Conservation (phyloP, 305 asterid genomes). For the Salvia sclarea region DNA sequence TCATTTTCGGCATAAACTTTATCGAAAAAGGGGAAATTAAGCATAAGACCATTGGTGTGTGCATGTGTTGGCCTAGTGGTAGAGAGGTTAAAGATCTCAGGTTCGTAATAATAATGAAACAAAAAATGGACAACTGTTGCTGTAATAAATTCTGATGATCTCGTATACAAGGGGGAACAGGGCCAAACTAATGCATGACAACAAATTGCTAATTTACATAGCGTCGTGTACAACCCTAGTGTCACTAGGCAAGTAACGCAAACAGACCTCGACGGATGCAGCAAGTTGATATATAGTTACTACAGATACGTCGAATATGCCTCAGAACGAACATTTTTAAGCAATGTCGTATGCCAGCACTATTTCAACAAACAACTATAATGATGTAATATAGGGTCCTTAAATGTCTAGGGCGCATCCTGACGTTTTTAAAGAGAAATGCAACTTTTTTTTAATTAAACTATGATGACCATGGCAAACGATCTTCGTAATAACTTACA, state of each 20-base stretch:
- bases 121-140: neutral
- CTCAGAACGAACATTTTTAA: neutral
- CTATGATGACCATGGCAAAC: neutral
- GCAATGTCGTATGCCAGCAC: neutral
- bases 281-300: neutral
- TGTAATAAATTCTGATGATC: neutral
- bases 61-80: too few relatives aligned
- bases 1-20: constrained; percentile 5
- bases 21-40: neutral
- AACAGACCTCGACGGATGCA: neutral
- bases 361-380: neutral
- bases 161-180: too few relatives aligned
- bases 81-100: too few relatives aligned
- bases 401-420: neutral
- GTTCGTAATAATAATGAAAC: too few relatives aligned
- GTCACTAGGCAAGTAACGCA: neutral
- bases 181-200: neutral
- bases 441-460: neutral
- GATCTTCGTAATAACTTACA: constrained; percentile 45
- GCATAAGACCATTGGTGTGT: too few relatives aligned
- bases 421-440: neutral
- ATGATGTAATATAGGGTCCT: neutral
- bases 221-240: neutral
- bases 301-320: neutral
- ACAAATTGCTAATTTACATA: neutral